Evolutionary conservation across 371 early-diverging fungal genomes (phyloP).

Genomic region (Rhizomucor miehei): DNA sequence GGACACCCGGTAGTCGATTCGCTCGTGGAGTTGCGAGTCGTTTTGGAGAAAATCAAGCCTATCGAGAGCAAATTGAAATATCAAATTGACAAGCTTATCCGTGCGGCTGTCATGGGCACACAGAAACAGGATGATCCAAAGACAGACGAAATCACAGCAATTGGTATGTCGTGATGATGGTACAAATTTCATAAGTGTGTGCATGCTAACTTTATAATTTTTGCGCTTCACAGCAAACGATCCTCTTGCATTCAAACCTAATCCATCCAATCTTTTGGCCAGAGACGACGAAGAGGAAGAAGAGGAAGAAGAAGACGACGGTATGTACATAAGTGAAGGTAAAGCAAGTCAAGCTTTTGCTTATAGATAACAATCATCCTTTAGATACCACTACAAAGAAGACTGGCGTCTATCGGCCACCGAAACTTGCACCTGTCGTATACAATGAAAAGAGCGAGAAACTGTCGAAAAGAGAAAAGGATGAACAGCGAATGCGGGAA

Average conservation of each 20-base stretch:
- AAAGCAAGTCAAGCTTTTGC: not conserved
- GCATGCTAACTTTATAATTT: not conserved
- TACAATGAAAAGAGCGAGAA: constrained; percentile 71
- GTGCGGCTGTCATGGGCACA: constrained; percentile 60
- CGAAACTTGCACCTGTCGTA: constrained; percentile 83
- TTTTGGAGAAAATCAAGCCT: constrained; percentile 92
- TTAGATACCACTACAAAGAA: not conserved
- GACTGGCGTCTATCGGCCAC: constrained; percentile 77
- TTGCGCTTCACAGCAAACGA: constrained; percentile 43
- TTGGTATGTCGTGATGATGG: not conserved
- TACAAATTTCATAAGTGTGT: constrained; percentile 2
- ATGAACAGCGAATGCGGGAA: constrained; percentile 63
- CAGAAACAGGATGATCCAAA: constrained; percentile 19
- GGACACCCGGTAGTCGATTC: constrained; percentile 64
- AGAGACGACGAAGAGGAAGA: constrained; percentile 47
- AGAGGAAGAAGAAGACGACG: constrained; percentile 24
- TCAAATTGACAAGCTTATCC: constrained; percentile 95
- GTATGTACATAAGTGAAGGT: not conserved
- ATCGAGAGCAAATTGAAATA: constrained; percentile 92
- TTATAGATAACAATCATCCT: not conserved
- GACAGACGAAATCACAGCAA: constrained; percentile 13
- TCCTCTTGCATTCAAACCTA: constrained; percentile 86
- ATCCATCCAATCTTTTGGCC: constrained; percentile 67
- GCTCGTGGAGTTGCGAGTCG: constrained; percentile 78
- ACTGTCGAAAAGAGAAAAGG: constrained; percentile 56